These are phyloP conservation scores for Suillus discolor DNA, from an alignment of 768 basidiomycete species.

Conservation along the genomic window DNA sequence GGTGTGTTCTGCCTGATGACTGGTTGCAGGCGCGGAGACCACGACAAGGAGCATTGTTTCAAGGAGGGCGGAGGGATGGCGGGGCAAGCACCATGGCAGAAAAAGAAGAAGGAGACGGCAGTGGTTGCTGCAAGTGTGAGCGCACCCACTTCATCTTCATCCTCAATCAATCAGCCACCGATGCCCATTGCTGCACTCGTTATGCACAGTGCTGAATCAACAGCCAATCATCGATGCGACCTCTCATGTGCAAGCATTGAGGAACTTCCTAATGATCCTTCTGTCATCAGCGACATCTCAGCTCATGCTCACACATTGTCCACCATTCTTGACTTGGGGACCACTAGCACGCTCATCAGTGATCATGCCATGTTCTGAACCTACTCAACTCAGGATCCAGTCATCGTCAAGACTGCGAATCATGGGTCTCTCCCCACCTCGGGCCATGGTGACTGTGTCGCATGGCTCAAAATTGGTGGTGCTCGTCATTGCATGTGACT, in stretches of 20 bases:
- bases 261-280: not conserved
- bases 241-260: not conserved
- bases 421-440: not conserved
- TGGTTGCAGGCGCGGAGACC: not conserved
- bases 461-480: not conserved
- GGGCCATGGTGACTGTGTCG: not conserved
- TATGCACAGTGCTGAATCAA: not conserved
- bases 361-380: not conserved
- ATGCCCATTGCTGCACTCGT: not conserved
- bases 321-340: not conserved
- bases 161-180: too few relatives aligned
- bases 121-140: not conserved
- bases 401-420: not conserved
- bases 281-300: not conserved
- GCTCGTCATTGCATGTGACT: not conserved
- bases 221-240: not conserved
- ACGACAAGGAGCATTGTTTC: not conserved
- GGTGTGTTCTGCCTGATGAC: too few relatives aligned
- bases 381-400: not conserved
- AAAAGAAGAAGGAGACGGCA: not conserved
- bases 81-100: constrained; percentile 8
- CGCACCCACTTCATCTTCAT: not conserved
- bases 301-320: not conserved
- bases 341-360: not conserved
- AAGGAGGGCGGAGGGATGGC: not conserved